Percentiles rank a stretch among this genome's conserved stretches.
These are phyloP conservation scores for Wickerhamiella domercqiae DNA, from an alignment of 805 yeast species.

Conservation along the genomic window DNA sequence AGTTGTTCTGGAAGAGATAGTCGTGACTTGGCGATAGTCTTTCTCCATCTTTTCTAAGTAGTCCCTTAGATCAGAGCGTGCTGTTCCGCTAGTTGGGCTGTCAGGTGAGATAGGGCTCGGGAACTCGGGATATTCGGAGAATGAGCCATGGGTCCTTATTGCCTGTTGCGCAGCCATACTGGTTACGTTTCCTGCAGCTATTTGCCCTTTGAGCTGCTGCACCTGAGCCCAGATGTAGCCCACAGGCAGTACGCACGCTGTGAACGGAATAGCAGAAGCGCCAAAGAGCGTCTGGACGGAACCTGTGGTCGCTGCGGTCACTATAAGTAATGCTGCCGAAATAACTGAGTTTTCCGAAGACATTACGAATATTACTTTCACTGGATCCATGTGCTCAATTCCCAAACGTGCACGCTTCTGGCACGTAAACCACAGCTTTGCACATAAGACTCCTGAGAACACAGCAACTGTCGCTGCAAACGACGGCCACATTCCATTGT, in stretches of 20 bases:
- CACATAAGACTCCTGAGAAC: slow-evolving; percentile 42
- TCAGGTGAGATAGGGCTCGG: no score
- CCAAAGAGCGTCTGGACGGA: slow-evolving; percentile 3
- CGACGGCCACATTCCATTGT: slow-evolving; percentile 29
- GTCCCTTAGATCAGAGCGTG: no score
- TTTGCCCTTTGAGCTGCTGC: background rate
- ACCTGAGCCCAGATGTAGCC: slow-evolving; percentile 20
- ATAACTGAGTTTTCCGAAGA: slow-evolving; percentile 64
- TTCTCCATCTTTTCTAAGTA: no score
- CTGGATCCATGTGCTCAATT: slow-evolving; percentile 62
- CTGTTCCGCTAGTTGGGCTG: no score
- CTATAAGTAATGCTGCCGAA: slow-evolving; percentile 55
- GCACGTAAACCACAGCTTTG: slow-evolving; percentile 56
- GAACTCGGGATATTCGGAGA: no score
- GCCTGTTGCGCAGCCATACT: background rate
- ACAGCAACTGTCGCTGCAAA: slow-evolving; percentile 55
- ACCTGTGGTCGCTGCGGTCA: slow-evolving; percentile 19
- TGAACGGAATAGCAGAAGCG: slow-evolving; percentile 12
- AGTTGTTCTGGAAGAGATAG: no score
- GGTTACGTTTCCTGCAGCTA: background rate
- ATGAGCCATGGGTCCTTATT: no score
- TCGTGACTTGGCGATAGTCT: no score
- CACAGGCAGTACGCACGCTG: slow-evolving; percentile 14
- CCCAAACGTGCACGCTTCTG: slow-evolving; percentile 64
- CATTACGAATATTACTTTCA: slow-evolving; percentile 71